phyloP scores from a whole-genome alignment of 768 basidiomycete species.

The Termitomyces bulborhizus region DNA sequence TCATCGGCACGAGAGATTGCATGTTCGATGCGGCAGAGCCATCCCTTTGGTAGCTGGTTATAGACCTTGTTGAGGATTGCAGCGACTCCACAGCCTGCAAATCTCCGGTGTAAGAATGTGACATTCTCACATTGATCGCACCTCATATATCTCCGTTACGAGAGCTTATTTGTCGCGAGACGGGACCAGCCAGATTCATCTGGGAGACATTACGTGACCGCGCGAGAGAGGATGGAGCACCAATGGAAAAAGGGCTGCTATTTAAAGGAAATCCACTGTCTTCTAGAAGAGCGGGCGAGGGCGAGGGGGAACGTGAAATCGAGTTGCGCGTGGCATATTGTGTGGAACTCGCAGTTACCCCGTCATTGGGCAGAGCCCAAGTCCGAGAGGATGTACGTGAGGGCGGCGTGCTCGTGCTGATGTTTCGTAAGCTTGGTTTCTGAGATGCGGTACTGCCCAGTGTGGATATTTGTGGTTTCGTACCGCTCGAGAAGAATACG shows the following conservation, averaged over 20 bases:
- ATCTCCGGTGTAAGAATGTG: background rate
- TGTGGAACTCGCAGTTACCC: slow-evolving; percentile 27
- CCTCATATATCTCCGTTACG: slow-evolving; percentile 2
- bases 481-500: slow-evolving; percentile 22
- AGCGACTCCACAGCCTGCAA: background rate
- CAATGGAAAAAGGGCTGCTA: slow-evolving; percentile 17
- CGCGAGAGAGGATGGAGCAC: slow-evolving; percentile 33
- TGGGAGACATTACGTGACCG: slow-evolving; percentile 67
- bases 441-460: slow-evolving; percentile 20
- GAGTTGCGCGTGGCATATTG: slow-evolving; percentile 28
- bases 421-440: slow-evolving; percentile 22
- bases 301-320: slow-evolving; percentile 42
- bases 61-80: background rate
- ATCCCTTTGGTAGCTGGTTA: background rate
- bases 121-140: background rate
- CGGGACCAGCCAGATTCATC: slow-evolving; percentile 51
- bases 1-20: background rate
- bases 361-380: slow-evolving; percentile 25
- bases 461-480: slow-evolving; percentile 18
- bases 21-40: background rate
- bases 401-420: slow-evolving; percentile 10
- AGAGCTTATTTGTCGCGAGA: slow-evolving; percentile 30
- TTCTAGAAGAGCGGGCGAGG: slow-evolving; percentile 35
- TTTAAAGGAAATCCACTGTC: slow-evolving; percentile 19
- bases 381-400: slow-evolving; percentile 32